phyloP scores from a whole-genome alignment of 2,329 filamentous ascomycete genomes.

The Onygena corvina region DNA sequence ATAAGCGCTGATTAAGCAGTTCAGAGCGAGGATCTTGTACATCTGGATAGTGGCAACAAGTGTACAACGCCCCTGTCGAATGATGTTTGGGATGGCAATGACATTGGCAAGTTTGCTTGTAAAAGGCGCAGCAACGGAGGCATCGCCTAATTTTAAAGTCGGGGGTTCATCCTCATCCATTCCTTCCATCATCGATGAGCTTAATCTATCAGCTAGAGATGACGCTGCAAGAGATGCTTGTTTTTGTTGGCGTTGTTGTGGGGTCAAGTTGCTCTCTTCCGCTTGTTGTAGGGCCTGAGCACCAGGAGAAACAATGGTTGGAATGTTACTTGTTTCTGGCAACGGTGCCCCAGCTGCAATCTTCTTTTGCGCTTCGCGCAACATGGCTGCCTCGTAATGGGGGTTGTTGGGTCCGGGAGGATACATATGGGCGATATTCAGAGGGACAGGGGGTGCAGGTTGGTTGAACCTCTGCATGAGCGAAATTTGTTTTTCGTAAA shows the following conservation, averaged over 20 bases:
- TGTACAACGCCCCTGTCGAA: slow-evolving; percentile 92
- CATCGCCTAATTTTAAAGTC: slow-evolving; percentile 91
- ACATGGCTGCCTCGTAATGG: slow-evolving; percentile 84
- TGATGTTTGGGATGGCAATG: slow-evolving; percentile 93
- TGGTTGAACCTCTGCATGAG: slow-evolving; percentile 96
- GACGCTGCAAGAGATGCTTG: slow-evolving; percentile 59
- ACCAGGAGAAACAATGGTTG: slow-evolving; percentile 55
- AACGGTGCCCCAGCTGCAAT: slow-evolving; percentile 46
- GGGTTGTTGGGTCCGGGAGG: slow-evolving; percentile 83
- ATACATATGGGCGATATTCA: slow-evolving; percentile 84
- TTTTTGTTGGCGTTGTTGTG: slow-evolving; percentile 41
- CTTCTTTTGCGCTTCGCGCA: slow-evolving; percentile 72
- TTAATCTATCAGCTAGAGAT: slow-evolving; percentile 74
- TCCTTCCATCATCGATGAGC: slow-evolving; percentile 81
- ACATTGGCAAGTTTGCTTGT: slow-evolving; percentile 97
- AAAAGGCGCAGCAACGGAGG: slow-evolving; percentile 92
- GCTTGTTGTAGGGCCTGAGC: slow-evolving; percentile 48
- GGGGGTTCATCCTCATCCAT: slow-evolving; percentile 83
- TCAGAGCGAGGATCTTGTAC: slow-evolving; percentile 98
- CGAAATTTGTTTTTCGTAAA: slow-evolving; percentile 89
- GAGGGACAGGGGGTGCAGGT: slow-evolving; percentile 79
- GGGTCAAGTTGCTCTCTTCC: slow-evolving; percentile 37
- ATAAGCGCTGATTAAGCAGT: slow-evolving; percentile 96
- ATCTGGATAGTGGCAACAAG: slow-evolving; percentile 98
- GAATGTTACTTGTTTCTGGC: slow-evolving; percentile 42